Percentiles rank a stretch among this genome's conserved stretches.
These are phyloP conservation scores for Chrysanthemum makinoi DNA, from an alignment of 129 eudicot species.

Conservation along the genomic window DNA sequence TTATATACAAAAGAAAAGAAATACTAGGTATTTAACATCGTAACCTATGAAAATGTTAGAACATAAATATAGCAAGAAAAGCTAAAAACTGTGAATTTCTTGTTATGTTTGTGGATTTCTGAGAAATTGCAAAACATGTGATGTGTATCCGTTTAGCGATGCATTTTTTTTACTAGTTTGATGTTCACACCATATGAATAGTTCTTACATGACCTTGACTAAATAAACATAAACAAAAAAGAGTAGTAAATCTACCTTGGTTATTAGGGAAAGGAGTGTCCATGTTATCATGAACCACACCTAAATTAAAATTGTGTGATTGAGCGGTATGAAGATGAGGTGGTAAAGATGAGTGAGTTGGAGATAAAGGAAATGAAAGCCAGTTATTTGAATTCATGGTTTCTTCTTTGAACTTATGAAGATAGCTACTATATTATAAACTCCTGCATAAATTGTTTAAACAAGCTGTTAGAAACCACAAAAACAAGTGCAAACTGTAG, in stretches of 20 bases:
- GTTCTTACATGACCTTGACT: too few species aligned
- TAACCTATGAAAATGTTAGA: neutral
- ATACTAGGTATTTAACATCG: neutral
- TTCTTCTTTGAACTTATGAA: conserved; percentile 21
- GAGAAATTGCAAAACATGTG: too few species aligned
- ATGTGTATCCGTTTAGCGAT: too few species aligned
- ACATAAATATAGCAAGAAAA: neutral
- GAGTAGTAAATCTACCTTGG: conserved; percentile 52
- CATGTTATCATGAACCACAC: conserved; percentile 66
- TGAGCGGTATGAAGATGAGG: conserved; percentile 57
- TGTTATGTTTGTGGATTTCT: too few species aligned
- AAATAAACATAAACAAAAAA: neutral
- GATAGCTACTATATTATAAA: conserved; percentile 4
- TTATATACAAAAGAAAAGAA: conserved; percentile 2
- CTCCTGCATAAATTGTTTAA: conserved; percentile 46
- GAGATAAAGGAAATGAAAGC: conserved; percentile 95
- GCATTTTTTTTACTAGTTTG: too few species aligned
- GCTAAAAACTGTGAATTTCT: neutral
- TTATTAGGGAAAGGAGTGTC: conserved; percentile 75
- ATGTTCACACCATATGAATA: too few species aligned
- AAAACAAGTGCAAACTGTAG: neutral
- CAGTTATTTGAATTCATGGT: conserved; percentile 94
- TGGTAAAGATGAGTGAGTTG: conserved; percentile 65
- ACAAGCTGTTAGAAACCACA: conserved; percentile 3
- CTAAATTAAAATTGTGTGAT: conserved; percentile 79